These are phyloP conservation scores for Calonectria honghensis DNA, from an alignment of 2,329 filamentous ascomycete genomes.

Conservation along the genomic window DNA sequence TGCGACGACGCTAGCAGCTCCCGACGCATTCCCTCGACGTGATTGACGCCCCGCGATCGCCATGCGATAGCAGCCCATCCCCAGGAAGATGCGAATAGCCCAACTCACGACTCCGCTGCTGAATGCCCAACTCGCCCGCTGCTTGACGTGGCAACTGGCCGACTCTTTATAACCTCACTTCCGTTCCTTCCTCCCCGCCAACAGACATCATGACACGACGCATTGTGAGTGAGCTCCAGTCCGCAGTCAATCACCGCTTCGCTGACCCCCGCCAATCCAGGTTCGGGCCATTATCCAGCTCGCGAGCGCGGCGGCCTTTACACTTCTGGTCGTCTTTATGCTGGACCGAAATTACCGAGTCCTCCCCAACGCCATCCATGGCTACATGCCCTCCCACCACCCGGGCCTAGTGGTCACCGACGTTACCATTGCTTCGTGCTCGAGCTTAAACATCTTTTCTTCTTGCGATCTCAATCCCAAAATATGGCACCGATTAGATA, in stretches of 20 bases:
- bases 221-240: slow-evolving; percentile 57
- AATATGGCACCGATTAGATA: slow-evolving; percentile 88
- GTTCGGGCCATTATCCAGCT: slow-evolving; percentile 85
- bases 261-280: slow-evolving; percentile 57
- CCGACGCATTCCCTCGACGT: slow-evolving; percentile 36
- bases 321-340: slow-evolving; percentile 84
- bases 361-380: slow-evolving; percentile 89
- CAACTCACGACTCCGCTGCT: slow-evolving; percentile 43
- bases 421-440: slow-evolving; percentile 86
- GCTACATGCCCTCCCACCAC: slow-evolving; percentile 89
- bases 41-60: slow-evolving; percentile 39
- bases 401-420: slow-evolving; percentile 91
- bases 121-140: slow-evolving; percentile 49
- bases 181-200: slow-evolving; percentile 31
- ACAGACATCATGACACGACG: slow-evolving; percentile 60
- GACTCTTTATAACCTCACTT: slow-evolving; percentile 30
- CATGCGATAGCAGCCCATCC: slow-evolving; percentile 54
- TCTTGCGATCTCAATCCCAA: slow-evolving; percentile 83
- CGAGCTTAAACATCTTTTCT: slow-evolving; percentile 82
- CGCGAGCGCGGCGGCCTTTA: slow-evolving; percentile 77
- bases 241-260: not conserved
- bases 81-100: slow-evolving; percentile 55
- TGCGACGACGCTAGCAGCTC: slow-evolving; percentile 36
- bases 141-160: slow-evolving; percentile 45
- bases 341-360: slow-evolving; percentile 93